Evolutionary conservation across 108 stramenopile species (phyloP), one percentile per base, ranked within the genome.

Genomic region (Conticribra weissflogii): DNA sequence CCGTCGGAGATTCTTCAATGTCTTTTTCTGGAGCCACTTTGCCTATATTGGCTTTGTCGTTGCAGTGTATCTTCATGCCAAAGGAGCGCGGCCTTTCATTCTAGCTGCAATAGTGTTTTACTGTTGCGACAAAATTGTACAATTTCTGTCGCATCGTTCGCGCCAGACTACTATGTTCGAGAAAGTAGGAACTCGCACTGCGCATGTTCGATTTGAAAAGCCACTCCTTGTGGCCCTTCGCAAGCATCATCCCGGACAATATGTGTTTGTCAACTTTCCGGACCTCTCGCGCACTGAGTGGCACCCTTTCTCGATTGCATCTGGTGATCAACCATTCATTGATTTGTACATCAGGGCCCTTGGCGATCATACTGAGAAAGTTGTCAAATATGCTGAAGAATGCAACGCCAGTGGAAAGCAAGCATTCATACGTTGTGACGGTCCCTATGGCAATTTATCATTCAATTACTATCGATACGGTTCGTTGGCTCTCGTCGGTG

Each of bases 301-400:
- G 71, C 71, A 72, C 36, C 71, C 71, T 14, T 72, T 72, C 29
- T 72, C 71, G 5, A 62, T 72, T 23, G 71, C 71, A 63, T 72
- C 71, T 21, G 71, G 50, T 23, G 56, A 31, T 23, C 46, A 72
- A 23, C 47, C 61, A 14, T 72, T 41, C 34, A 36, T 63, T 31
- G 71, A 72, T 36, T 41, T 72, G 19, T 72, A 72, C 53, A 72
- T 72, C 31, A 72, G 63, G 47, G 69, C 58, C 17, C 36, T 70
- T 23, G 69, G 69, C 15, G 34, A 70, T 51, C 69, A 70, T 29
- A 70, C 69, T 23, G 60, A 60, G 33, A 60, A 33, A 15, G 60
- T 70, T 17, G 58, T 60, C 18, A 24, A 70, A 18, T 70, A 60
- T 51, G 48, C 69, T 60, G 69, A 70, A 52, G 18, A 25, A 16